Percentiles rank a stretch among this genome's conserved stretches.
These are phyloP conservation scores for Xerocomus nothofagi DNA, from an alignment of 1,284 basidiomycete genomes.

Conservation along the genomic window DNA sequence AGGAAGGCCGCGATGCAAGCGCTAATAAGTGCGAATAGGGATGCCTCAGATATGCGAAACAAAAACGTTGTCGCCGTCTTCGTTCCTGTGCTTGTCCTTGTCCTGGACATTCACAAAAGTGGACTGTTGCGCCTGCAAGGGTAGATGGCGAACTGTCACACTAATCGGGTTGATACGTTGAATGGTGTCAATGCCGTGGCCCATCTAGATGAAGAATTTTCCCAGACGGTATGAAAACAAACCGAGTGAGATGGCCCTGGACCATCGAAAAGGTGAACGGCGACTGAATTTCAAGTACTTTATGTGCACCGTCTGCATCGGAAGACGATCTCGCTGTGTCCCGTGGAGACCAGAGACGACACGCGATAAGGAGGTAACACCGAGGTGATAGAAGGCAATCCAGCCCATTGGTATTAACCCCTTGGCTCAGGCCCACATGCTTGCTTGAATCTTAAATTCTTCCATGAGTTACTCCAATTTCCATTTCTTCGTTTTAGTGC, in stretches of 20 bases:
- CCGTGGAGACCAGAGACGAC: background rate
- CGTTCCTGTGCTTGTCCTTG: background rate
- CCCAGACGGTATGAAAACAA: too few relatives aligned
- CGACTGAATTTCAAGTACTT: background rate
- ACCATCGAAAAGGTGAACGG: too few relatives aligned
- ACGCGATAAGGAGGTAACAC: background rate
- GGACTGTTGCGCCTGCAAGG: too few relatives aligned
- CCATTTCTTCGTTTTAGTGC: background rate
- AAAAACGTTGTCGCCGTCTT: too few relatives aligned
- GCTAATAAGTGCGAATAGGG: too few relatives aligned
- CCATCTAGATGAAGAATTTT: background rate
- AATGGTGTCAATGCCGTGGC: too few relatives aligned
- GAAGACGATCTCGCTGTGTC: background rate
- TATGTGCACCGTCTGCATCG: background rate
- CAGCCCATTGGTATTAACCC: background rate
- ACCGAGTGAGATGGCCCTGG: background rate
- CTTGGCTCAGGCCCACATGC: background rate
- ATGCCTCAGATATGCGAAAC: too few relatives aligned
- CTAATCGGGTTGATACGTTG: too few relatives aligned
- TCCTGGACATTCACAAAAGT: background rate
- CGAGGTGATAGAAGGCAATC: background rate
- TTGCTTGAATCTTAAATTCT: background rate
- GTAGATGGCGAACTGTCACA: background rate
- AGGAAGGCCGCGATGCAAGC: too few relatives aligned
- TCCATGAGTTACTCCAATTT: background rate